Evolutionary conservation across 306 rosid genomes (phyloP), one percentile per base, ranked within the genome.

Genomic region (Citrullus amarus): DNA sequence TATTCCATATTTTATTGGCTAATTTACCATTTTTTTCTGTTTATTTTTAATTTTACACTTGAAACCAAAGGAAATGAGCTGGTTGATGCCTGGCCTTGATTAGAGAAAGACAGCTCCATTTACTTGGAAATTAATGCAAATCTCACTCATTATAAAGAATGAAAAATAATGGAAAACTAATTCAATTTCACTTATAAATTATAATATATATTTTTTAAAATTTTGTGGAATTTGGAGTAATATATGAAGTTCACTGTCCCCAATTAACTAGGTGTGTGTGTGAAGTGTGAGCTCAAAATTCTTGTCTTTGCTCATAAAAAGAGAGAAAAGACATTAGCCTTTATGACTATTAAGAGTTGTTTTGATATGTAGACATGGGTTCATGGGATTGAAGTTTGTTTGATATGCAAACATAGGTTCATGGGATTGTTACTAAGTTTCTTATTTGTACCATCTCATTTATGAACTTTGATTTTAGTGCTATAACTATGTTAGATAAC

Each of bases 11-110:
- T 85, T 28, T 79, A 81, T 79, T 79, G 71, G 53, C 62, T 79
- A 73, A 75, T 65, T 70, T 46, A 48, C 73, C 28, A 11, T 70
- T 62, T 34, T 76, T 78, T 39, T 79, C 61, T 88, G 82, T 54
- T 75, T 14, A n/a, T 14, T 91, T 78, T 81, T 87, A 83, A 43
- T 7, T 79, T 83, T 75, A 86, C 89, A 78, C 86, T 73, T 85
- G 75, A 81, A 85, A 91, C 90, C 89, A 88, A 95, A 82, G 92
- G 84, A 85, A 68, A 82, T 92, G 91, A 92, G 97, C 99, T 96
- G 98, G 89, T 92, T 86, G 76, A 87, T 89, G 91, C 85, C 92
- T 86, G 87, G 88, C 77, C 91, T 87, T 89, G 79, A 90, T 86
- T 90, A 81, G 39, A 71, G 43, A 71, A 71, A 44, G 63, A 74